Evolutionary conservation across 345 rosid genomes (phyloP), one percentile per base, ranked within the genome.

Genomic region (Microcos paniculata): DNA sequence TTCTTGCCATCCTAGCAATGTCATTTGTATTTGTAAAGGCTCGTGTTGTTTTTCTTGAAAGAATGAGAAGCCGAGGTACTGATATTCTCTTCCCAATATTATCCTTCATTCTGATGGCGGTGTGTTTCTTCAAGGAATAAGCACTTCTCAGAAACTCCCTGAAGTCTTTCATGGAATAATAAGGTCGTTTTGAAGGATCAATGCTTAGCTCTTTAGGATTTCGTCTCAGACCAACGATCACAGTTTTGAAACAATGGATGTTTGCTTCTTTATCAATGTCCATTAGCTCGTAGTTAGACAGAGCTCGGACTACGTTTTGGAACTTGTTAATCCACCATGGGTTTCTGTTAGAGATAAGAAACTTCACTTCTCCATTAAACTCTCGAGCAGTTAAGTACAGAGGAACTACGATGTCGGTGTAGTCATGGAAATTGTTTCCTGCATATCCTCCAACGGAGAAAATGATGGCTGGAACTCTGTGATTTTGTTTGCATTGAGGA

Each of bases 381-480:
- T 72, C 70, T 45, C 90, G 77, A 1, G 91, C 83, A 35, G 92
- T 91, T 58, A 85, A 72, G 72, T 72, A 91, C 0, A 90, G 84
- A 1, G 98, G 97, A 73, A 91, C 67, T 48, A 94, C 71, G 18
- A 90, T 73, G 58, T 94, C 96, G 1, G 96, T 84, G 84, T 91
- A 92, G 76, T 89, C 92, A 16, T 92, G 97, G 65, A 90, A 92
- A 78, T 89, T 87, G 83, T 94, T 92, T 21, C 91, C 88, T 4
- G 97, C 45, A 70, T 86, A 92, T 46, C 95, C 97, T 23, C 90
- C 94, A 8, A 76, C 70, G 23, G 98, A 94, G 74, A 94, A 94
- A 16, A 91, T 82, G n/a, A 92, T 52, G 23, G 88, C 97, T 0
- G 95, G 88, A 74, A 88, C 84, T 49, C 71, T 88, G 56, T 87